Base-by-base conservation (phyloP, 2,329 filamentous ascomycete genomes). In the Alternaria triticimaculans region DNA sequence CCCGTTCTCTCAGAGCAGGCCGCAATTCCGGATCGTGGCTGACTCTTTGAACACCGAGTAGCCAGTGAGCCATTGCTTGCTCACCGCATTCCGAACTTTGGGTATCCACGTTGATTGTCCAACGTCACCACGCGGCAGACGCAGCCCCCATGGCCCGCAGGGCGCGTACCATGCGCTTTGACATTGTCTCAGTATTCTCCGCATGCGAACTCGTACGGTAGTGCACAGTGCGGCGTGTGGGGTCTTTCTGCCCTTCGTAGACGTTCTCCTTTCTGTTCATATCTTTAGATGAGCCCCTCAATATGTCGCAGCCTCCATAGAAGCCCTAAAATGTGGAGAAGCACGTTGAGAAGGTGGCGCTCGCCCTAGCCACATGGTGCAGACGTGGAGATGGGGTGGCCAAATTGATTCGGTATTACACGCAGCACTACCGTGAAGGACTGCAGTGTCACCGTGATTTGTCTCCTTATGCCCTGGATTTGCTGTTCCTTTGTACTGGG, bases 301-400 rank as follows among this genome's bases (percentile, higher is more conserved):
- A 62, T 65, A 65, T 64, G 54, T 66, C 46, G 54, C 61, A 51
- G 55, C 55, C 56, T 64, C 33, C 28, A 60, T 53, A 53, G 55
- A 64, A 59, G 59, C 55, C 65, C 65, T 65, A 69, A 70, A 70
- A 67, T 75, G 73, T 72, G 73, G 75, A 73, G 72, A 71, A 72
- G 70, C 41, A 30, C 54, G 70, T 72, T 72, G 73, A 75, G 69
- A 51, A 20, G 49, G 58, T 60, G 60, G 66, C 49, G 50, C 48
- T 48, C 51, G 68, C 61, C 63, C 60, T 55, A 64, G 55, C 55
- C 57, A 62, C 56, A 63, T 64, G 62, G 61, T 64, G 68, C 67
- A 71, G 64, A 63, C 64, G 53, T 64, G 54, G 51, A 60, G 45
- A 60, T 64, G 59, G 53, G 49, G 48, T 53, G 60, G 64, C 58